Conservation (phyloP, 75 land plant species). For the Cryptomeria japonica region DNA sequence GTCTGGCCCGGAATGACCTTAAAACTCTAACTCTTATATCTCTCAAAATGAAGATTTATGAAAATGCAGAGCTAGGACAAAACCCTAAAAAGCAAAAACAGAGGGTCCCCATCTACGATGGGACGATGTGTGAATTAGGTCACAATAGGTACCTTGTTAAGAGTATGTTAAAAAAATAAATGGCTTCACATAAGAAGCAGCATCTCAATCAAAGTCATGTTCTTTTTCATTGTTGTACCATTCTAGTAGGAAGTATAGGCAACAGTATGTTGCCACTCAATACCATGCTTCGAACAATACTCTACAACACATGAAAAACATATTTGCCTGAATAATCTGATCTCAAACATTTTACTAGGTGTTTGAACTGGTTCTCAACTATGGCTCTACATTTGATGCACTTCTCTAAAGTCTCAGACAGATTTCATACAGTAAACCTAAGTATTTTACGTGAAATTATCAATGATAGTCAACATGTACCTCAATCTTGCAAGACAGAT, state of each 20-base stretch:
- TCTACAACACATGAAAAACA: background rate
- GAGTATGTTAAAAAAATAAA: too few relatives aligned
- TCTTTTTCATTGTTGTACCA: background rate
- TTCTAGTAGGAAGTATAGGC: background rate
- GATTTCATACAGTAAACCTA: background rate
- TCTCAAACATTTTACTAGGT: background rate
- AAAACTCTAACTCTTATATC: too few relatives aligned
- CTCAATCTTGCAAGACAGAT: background rate
- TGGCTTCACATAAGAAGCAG: too few relatives aligned
- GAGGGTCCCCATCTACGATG: too few relatives aligned
- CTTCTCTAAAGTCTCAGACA: background rate
- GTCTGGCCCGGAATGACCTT: too few relatives aligned
- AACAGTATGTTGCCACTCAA: background rate
- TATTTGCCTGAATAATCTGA: background rate
- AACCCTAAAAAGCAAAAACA: too few relatives aligned
- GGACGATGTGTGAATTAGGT: too few relatives aligned
- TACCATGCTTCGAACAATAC: background rate
- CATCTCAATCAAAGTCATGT: background rate
- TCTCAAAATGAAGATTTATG: too few relatives aligned
- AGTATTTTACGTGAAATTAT: background rate
- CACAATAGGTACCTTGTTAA: too few relatives aligned
- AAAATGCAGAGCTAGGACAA: too few relatives aligned
- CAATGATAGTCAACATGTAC: background rate
- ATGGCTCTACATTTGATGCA: background rate
- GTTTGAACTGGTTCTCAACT: background rate